Percentiles rank a stretch among this genome's conserved stretches.
Evolutionary conservation across 257 asterid genomes (phyloP).

Genomic region (Mentha longifolia): DNA sequence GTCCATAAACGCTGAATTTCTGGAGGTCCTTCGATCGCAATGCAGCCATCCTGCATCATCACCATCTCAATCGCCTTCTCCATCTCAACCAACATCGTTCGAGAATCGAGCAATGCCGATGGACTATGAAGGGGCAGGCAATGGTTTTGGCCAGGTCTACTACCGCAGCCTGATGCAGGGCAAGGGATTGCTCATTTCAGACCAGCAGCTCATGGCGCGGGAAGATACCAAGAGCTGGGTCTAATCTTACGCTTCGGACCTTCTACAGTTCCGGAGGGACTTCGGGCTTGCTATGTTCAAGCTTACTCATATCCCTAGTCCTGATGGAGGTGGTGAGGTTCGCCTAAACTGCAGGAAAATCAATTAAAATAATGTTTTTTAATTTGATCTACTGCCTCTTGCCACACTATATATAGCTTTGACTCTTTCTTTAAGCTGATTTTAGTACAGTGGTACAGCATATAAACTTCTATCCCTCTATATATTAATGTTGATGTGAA

Average conservation of each 20-base stretch:
- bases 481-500: too few species aligned
- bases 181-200: slow-evolving; percentile 62
- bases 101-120: slow-evolving; percentile 54
- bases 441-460: too few species aligned
- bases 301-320: slow-evolving; percentile 59
- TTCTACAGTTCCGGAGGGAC: slow-evolving; percentile 54
- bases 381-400: too few species aligned
- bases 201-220: slow-evolving; percentile 68
- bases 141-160: slow-evolving; percentile 60
- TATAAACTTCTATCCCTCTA: too few species aligned
- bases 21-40: slow-evolving; percentile 49
- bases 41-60: slow-evolving; percentile 48
- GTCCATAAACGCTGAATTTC: slow-evolving; percentile 62
- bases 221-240: slow-evolving; percentile 61
- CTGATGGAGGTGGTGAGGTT: slow-evolving; percentile 54
- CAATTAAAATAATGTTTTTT: not conserved
- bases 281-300: slow-evolving; percentile 71
- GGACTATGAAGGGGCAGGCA: slow-evolving; percentile 77
- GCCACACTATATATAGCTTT: too few species aligned
- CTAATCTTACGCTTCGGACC: not conserved
- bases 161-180: slow-evolving; percentile 69
- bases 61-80: slow-evolving; percentile 43
- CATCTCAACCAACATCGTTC: slow-evolving; percentile 33
- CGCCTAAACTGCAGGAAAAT: slow-evolving; percentile 58
- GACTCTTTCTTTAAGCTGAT: too few species aligned